Evolutionary conservation across 176 grass and related monocot genomes (phyloP).

Genomic region (Panicum miliaceum): DNA sequence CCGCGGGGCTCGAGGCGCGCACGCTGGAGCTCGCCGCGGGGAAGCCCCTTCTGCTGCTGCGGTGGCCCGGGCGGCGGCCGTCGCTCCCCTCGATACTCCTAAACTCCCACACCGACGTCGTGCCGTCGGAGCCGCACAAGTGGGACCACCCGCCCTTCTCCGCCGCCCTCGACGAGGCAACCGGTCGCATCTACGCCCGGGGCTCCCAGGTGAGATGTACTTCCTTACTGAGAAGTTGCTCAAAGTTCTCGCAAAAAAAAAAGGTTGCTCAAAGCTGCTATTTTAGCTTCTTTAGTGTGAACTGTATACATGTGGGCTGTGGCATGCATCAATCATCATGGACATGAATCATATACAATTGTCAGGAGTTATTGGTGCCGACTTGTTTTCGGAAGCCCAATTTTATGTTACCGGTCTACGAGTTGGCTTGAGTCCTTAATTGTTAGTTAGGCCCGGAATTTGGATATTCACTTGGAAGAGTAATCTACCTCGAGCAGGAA

Average conservation of each 20-base stretch:
- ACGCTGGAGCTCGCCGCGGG: slow-evolving; percentile 71
- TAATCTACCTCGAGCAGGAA: not conserved
- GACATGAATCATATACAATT: not conserved
- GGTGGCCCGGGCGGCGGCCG: slow-evolving; percentile 68
- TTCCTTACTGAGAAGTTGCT: not conserved
- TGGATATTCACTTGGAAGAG: not conserved
- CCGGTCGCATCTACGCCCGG: slow-evolving; percentile 79
- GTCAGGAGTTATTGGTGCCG: not conserved
- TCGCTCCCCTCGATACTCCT: slow-evolving; percentile 75
- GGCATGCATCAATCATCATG: not conserved
- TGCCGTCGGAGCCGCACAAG: slow-evolving; percentile 83
- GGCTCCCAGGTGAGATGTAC: slow-evolving; percentile 68
- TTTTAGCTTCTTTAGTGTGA: not conserved
- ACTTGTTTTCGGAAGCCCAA: not conserved
- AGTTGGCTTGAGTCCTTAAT: not conserved
- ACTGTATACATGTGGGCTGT: not conserved
- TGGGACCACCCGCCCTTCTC: slow-evolving; percentile 90
- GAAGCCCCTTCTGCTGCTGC: slow-evolving; percentile 81
- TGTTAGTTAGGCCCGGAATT: not conserved
- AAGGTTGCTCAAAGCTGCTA: not conserved
- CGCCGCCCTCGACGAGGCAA: slow-evolving; percentile 59
- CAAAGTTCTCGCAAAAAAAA: too few species aligned
- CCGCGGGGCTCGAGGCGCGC: slow-evolving; percentile 62
- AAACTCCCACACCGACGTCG: slow-evolving; percentile 98
- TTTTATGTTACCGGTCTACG: not conserved